Percentiles rank a stretch among this genome's conserved stretches.
phyloP scores from a whole-genome alignment of 164 flowering plant species.

The Vitis labrusca region DNA sequence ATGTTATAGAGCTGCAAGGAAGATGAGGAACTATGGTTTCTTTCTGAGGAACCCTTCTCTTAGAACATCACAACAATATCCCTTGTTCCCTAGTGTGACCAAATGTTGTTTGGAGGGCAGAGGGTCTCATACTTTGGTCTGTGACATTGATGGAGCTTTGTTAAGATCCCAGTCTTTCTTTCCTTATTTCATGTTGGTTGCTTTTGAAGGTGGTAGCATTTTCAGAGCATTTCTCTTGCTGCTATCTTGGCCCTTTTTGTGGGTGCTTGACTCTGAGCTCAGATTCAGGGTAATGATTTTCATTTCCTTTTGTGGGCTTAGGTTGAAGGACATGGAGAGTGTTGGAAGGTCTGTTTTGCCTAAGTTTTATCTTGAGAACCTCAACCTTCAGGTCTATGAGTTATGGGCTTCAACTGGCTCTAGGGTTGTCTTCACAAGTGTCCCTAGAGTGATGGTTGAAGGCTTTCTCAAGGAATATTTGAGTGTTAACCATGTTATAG shows the following conservation, averaged over 20 bases:
- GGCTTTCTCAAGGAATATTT: slow-evolving; percentile 72
- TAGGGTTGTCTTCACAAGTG: slow-evolving; percentile 53
- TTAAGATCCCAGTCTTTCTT: slow-evolving; percentile 58
- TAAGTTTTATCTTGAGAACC: slow-evolving; percentile 76
- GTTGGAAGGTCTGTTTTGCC: slow-evolving; percentile 77
- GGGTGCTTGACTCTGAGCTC: slow-evolving; percentile 37
- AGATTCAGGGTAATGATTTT: slow-evolving; percentile 63
- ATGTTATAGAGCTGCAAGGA: slow-evolving; percentile 53
- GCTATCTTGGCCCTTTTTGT: slow-evolving; percentile 43
- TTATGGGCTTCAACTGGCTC: slow-evolving; percentile 38
- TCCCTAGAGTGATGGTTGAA: slow-evolving; percentile 87
- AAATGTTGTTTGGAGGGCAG: slow-evolving; percentile 31
- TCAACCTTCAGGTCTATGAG: slow-evolving; percentile 53
- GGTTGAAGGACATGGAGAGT: slow-evolving; percentile 44
- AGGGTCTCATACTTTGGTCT: slow-evolving; percentile 41
- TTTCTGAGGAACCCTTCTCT: slow-evolving; percentile 27
- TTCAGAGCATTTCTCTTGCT: slow-evolving; percentile 67
- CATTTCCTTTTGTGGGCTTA: slow-evolving; percentile 73
- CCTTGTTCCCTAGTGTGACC: slow-evolving; percentile 38
- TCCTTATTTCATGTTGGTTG: slow-evolving; percentile 90
- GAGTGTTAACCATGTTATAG: slow-evolving; percentile 54
- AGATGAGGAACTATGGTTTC: slow-evolving; percentile 41
- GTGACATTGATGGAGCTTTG: slow-evolving; percentile 58
- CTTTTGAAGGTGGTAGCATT: slow-evolving; percentile 82
- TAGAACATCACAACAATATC: slow-evolving; percentile 17